A percentile compares a stretch with the other conserved stretches of the same genome.
Conservation (phyloP, 441 rosid genomes). For the Erysimum pusillum region DNA sequence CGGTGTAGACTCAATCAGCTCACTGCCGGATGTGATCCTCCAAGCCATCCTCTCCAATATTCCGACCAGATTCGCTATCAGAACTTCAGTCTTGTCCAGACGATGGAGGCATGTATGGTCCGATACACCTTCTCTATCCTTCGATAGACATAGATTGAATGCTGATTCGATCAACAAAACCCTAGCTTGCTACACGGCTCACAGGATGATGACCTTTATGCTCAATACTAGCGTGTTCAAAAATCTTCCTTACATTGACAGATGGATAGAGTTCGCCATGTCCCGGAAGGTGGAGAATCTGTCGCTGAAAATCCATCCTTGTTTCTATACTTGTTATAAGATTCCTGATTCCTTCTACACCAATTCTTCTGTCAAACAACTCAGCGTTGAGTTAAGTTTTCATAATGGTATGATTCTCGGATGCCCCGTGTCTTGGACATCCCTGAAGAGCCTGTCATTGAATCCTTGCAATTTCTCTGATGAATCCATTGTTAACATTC, state of each 20-base stretch:
- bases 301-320: no score
- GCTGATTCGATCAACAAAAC: neutral
- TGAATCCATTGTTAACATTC: no score
- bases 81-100: neutral
- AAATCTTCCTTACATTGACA: no score
- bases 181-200: neutral
- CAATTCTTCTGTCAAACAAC: neutral
- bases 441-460: no score
- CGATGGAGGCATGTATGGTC: neutral
- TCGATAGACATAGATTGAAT: neutral
- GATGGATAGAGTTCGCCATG: no score
- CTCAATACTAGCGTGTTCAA: no score
- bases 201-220: no score
- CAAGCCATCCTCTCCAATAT: neutral
- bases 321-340: no score
- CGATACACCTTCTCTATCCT: neutral
- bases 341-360: neutral
- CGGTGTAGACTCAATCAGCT: neutral
- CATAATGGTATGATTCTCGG: no score
- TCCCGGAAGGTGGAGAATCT: no score
- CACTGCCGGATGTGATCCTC: constrained; percentile 15
- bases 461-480: no score
- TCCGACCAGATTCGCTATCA: neutral
- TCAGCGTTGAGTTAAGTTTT: neutral
- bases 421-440: no score